phyloP scores from a whole-genome alignment of 169 alveolate genomes.

The Babesia bovis region DNA sequence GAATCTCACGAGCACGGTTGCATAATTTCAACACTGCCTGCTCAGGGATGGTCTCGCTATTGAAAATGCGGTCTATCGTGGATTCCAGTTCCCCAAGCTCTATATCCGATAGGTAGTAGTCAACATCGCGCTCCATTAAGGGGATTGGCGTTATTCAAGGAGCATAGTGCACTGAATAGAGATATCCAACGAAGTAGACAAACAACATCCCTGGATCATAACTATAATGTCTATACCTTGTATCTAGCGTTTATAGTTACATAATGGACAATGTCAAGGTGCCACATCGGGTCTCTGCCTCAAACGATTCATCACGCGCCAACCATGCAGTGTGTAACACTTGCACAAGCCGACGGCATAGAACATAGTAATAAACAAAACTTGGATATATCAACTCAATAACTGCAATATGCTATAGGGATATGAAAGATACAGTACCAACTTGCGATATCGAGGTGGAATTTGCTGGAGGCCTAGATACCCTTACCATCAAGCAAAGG shows the following conservation, averaged over 20 bases:
- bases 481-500: conserved; percentile 44
- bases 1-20: conserved; percentile 51
- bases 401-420: background rate
- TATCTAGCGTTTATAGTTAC: too few species aligned
- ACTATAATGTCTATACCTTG: too few species aligned
- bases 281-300: too few species aligned
- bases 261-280: too few species aligned
- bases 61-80: conserved; percentile 32
- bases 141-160: background rate
- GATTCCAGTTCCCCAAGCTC: conserved; percentile 47
- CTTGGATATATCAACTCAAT: too few species aligned
- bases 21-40: conserved; percentile 47
- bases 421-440: conserved; percentile 1
- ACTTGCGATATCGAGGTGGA: conserved; percentile 37
- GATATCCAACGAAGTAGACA: background rate
- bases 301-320: too few species aligned
- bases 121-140: conserved; percentile 48
- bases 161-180: background rate
- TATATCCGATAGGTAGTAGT: conserved; percentile 45
- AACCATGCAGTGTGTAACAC: too few species aligned
- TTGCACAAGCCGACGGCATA: too few species aligned
- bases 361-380: too few species aligned
- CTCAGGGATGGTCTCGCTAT: conserved; percentile 56
- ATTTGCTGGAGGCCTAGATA: conserved; percentile 59
- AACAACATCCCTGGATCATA: too few species aligned